Base-by-base conservation (phyloP, 805 yeast species). In the Kluyveromyces starmeri region DNA sequence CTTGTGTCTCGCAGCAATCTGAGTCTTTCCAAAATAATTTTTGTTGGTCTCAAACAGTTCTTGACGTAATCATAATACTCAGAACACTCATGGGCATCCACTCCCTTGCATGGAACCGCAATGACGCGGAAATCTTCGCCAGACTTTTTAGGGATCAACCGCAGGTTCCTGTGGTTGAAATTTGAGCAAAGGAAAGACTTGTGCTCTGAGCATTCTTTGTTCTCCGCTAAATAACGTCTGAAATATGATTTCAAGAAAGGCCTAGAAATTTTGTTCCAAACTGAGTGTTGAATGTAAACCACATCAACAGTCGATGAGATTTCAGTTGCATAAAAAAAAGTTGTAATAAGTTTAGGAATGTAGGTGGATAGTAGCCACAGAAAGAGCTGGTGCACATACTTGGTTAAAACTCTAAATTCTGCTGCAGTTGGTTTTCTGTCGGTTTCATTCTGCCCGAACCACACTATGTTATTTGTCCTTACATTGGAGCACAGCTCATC, bases 261-360 rank as follows among this genome's bases (percentile, higher is more conserved):
- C 9, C 45, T 45, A 2, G 73, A 60, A 12, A 70, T 54, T 22
- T 28, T 27, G 7, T 44, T 48, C 94, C 95, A 85, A 1, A 61
- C 54, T 16, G 58, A 62, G 35, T 76, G 85, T 12, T 78, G 65
- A 46, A 70, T 83, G 48, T 63, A 83, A 0, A 64, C 35, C 0
- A 73, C 38, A 4, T 58, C 55, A 7, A 50, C 55, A 0, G 61
- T 50, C 0, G 65, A 62, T 7, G 73, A 68, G 1, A 63, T 54
- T 31, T 77, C 81, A 0, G 92, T 78, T 4, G 79, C 76, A 48
- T 82, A 78, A 60, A 84, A 86, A 46, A 71, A 73, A 0, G 70
- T 53, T 0, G 62, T 53, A 0, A 83, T 44, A 1, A 82, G 39
- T 12, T 59, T 64, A 6, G 68, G 58, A 1, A 83, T 42, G 33